A percentile compares a stretch with the other conserved stretches of the same genome.
Evolutionary conservation across 805 yeast genomes (phyloP).

Genomic region (Candida insectorum): DNA sequence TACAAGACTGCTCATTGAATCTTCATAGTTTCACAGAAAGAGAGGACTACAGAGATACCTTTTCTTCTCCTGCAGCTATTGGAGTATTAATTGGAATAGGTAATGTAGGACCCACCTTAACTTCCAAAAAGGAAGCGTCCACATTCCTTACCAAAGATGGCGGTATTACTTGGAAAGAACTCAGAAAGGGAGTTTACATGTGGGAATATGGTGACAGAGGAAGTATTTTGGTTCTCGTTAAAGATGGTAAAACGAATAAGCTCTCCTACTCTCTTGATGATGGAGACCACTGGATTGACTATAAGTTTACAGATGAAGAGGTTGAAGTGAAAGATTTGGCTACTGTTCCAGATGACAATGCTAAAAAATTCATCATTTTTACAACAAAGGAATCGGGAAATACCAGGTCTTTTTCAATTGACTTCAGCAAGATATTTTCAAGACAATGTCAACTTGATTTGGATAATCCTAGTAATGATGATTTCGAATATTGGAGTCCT

Average conservation of each 20-base stretch:
- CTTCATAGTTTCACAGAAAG: conserved; percentile 91
- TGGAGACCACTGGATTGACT: conserved; percentile 73
- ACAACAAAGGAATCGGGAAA: conserved; percentile 39
- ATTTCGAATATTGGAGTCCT: conserved; percentile 43
- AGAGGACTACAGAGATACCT: conserved; percentile 77
- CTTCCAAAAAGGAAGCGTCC: conserved; percentile 44
- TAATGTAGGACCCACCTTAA: conserved; percentile 69
- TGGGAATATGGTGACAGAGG: conserved; percentile 99
- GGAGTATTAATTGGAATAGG: conserved; percentile 94
- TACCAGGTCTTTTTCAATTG: conserved; percentile 42
- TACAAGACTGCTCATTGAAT: conserved; percentile 72
- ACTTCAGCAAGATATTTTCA: conserved; percentile 30
- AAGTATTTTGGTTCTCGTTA: conserved; percentile 71
- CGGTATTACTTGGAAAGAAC: conserved; percentile 83
- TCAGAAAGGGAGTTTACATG: conserved; percentile 68
- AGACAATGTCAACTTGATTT: conserved; percentile 43
- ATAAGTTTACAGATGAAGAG: conserved; percentile 54
- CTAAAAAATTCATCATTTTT: conserved; percentile 70
- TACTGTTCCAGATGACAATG: conserved; percentile 90
- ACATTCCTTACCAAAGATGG: conserved; percentile 88
- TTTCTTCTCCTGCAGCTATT: conserved; percentile 81
- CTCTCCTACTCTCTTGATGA: conserved; percentile 71
- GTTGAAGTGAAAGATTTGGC: conserved; percentile 68
- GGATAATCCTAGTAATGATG: conserved; percentile 39
- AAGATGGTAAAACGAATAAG: conserved; percentile 55